These are phyloP conservation scores for Nakazawaea ambrosiae DNA, from an alignment of 805 yeast genomes.

Conservation along the genomic window DNA sequence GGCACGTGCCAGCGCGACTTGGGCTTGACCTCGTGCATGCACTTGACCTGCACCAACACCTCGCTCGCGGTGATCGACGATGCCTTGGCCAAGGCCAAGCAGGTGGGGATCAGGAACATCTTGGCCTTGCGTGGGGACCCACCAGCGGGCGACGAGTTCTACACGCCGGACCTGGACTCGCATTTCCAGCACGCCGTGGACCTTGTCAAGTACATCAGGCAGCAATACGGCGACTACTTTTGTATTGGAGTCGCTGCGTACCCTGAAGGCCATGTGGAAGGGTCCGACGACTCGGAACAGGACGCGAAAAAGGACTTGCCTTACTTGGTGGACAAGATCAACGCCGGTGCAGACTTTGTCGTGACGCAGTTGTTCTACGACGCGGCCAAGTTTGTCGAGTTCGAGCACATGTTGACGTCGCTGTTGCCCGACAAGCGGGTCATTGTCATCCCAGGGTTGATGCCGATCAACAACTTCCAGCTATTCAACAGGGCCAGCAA, in stretches of 20 bases:
- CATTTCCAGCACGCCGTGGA: slow-evolving; percentile 80
- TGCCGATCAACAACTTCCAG: slow-evolving; percentile 84
- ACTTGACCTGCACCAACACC: slow-evolving; percentile 94
- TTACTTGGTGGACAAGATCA: slow-evolving; percentile 71
- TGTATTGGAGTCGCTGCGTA: slow-evolving; percentile 97
- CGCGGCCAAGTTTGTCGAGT: slow-evolving; percentile 64
- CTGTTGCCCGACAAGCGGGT: slow-evolving; percentile 29
- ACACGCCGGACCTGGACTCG: slow-evolving; percentile 31
- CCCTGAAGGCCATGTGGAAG: slow-evolving; percentile 96
- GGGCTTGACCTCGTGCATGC: slow-evolving; percentile 86
- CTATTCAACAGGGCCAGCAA: slow-evolving; percentile 85
- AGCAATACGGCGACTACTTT: slow-evolving; percentile 69
- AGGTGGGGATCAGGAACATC: slow-evolving; percentile 78
- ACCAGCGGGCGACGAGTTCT: slow-evolving; percentile 51
- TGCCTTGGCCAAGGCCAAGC: slow-evolving; percentile 66
- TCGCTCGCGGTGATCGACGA: slow-evolving; percentile 68
- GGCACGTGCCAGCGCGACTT: slow-evolving; percentile 66
- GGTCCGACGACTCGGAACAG: slow-evolving; percentile 61
- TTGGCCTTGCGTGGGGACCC: slow-evolving; percentile 96
- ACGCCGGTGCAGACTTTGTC: slow-evolving; percentile 93
- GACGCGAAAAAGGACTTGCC: slow-evolving; percentile 67
- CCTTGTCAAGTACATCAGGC: slow-evolving; percentile 71
- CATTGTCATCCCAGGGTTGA: slow-evolving; percentile 74
- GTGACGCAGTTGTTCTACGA: slow-evolving; percentile 91
- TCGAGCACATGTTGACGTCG: slow-evolving; percentile 35